Conservation (phyloP, 257 asterid species). For the Parsonsia alboflavescens region DNA sequence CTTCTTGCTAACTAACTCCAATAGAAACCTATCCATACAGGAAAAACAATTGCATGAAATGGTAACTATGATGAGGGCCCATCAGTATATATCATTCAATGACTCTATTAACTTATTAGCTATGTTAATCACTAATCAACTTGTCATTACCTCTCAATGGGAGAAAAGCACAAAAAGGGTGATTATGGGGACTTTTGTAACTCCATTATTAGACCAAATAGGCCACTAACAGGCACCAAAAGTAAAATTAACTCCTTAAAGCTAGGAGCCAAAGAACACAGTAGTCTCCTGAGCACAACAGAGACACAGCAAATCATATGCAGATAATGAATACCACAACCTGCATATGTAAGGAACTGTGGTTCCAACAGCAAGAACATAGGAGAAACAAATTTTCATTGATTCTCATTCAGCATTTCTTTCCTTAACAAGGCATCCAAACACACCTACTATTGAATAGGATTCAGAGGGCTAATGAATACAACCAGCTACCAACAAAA, state of each 20-base stretch:
- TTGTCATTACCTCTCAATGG: too few species aligned
- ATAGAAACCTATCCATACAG: too few species aligned
- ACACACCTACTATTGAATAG: neutral
- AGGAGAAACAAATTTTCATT: neutral
- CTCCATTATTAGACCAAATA: neutral
- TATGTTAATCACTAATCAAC: too few species aligned
- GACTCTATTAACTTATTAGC: too few species aligned
- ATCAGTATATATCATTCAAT: too few species aligned
- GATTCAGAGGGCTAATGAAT: neutral
- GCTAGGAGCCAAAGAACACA: neutral
- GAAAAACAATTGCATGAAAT: too few species aligned
- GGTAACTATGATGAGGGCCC: too few species aligned
- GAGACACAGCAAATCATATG: neutral
- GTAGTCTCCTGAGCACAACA: neutral
- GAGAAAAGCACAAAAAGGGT: too few species aligned
- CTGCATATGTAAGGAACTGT: neutral
- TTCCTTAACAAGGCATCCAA: neutral
- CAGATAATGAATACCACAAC: neutral
- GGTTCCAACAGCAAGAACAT: neutral
- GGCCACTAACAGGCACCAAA: neutral
- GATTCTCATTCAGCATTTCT: neutral
- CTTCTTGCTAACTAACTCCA: too few species aligned
- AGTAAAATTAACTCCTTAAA: neutral
- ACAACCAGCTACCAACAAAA: neutral
- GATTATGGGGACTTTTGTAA: neutral